These are phyloP conservation scores for Penicillium nordicum DNA, from an alignment of 2,329 filamentous ascomycete genomes.

Conservation along the genomic window DNA sequence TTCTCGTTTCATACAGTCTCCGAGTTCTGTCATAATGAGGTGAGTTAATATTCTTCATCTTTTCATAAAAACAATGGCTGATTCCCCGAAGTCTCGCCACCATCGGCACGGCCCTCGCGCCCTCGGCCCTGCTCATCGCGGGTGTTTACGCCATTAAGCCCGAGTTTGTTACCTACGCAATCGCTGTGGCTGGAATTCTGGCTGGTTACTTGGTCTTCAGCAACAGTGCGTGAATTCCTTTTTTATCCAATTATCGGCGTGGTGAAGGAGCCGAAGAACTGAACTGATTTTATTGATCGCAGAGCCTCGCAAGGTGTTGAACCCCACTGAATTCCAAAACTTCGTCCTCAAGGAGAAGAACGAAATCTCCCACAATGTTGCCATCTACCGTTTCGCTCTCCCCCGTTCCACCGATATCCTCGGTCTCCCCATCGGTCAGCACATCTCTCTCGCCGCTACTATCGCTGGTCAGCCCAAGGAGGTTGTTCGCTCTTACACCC, in stretches of 20 bases:
- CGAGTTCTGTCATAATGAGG: constrained; percentile 27
- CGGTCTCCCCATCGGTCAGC: constrained; percentile 95
- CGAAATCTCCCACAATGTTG: constrained; percentile 94
- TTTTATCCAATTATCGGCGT: neutral
- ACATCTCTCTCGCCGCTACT: constrained; percentile 89
- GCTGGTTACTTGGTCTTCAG: constrained; percentile 68
- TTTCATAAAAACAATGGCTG: constrained; percentile 12
- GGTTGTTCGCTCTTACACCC: constrained; percentile 87
- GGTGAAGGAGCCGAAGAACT: neutral
- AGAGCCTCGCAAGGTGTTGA: constrained; percentile 79
- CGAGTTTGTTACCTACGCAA: constrained; percentile 71
- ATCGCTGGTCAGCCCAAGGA: constrained; percentile 76
- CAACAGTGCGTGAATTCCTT: constrained; percentile 57
- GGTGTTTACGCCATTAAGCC: constrained; percentile 74
- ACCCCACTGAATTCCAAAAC: constrained; percentile 82
- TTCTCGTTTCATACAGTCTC: neutral
- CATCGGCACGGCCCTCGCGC: constrained; percentile 78
- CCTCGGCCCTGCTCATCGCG: constrained; percentile 71
- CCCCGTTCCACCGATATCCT: constrained; percentile 75
- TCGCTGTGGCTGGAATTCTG: constrained; percentile 62
- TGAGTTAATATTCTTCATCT: constrained; percentile 13
- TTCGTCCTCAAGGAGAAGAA: constrained; percentile 95
- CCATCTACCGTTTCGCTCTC: constrained; percentile 94
- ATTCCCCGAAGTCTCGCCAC: constrained; percentile 43
- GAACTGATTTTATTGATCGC: constrained; percentile 16